Conservation (phyloP, 1,139 yeast species). For the Nakaseomyces glabratus region DNA sequence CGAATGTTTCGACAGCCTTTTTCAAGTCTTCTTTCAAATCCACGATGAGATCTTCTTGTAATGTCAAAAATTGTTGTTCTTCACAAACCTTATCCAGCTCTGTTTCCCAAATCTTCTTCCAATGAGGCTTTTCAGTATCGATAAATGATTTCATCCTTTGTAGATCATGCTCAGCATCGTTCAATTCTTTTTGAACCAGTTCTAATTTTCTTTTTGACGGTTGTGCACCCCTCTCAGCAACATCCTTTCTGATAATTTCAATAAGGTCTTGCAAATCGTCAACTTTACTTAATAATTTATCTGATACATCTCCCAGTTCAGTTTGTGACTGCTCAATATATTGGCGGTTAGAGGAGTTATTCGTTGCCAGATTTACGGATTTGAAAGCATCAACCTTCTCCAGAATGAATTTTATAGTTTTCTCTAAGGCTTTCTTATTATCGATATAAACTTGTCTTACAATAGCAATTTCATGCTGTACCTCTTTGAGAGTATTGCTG, state of each 20-base stretch:
- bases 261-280: conserved; percentile 90
- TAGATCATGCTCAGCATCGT: conserved; percentile 46
- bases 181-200: conserved; percentile 56
- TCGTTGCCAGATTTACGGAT: conserved; percentile 27
- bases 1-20: conserved; percentile 73
- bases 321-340: conserved; percentile 74
- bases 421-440: conserved; percentile 38
- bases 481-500: conserved; percentile 27
- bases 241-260: conserved; percentile 85
- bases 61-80: conserved; percentile 83
- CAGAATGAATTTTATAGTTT: conserved; percentile 39
- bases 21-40: conserved; percentile 75
- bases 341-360: conserved; percentile 40
- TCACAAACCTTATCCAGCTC: conserved; percentile 86
- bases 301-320: conserved; percentile 70
- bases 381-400: conserved; percentile 44
- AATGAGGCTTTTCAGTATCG: conserved; percentile 60
- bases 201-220: conserved; percentile 69
- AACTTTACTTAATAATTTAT: conserved; percentile 61
- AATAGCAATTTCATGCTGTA: conserved; percentile 52
- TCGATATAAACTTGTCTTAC: conserved; percentile 51
- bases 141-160: conserved; percentile 53
- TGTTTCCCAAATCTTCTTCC: conserved; percentile 90
- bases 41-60: conserved; percentile 76
- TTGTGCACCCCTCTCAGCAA: conserved; percentile 83